Conservation (phyloP, 345 rosid species). For the Aquilaria yunnanensis region DNA sequence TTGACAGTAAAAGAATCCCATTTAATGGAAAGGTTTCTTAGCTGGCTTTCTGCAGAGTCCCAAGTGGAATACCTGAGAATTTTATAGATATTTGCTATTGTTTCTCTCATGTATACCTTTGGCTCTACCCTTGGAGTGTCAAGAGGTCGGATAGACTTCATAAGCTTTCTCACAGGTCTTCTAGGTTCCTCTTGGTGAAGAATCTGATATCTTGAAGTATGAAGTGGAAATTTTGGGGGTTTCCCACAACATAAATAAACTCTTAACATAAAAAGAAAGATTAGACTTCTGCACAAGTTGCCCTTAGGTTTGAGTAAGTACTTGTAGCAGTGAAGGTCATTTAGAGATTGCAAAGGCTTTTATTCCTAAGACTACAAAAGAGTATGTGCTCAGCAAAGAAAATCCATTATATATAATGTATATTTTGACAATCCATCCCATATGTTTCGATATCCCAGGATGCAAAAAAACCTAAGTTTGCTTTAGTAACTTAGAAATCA, state of each 20-base stretch:
- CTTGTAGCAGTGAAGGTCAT: too few species aligned
- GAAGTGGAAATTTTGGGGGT: constrained; percentile 13
- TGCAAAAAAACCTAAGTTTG: too few species aligned
- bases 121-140: constrained; percentile 18
- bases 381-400: too few species aligned
- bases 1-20: constrained; percentile 87
- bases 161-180: constrained; percentile 14
- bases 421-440: too few species aligned
- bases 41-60: constrained; percentile 67
- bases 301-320: neutral
- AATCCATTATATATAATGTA: too few species aligned
- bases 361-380: too few species aligned
- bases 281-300: neutral
- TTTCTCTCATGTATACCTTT: constrained; percentile 44
- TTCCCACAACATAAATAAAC: constrained; percentile 9
- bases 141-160: constrained; percentile 15
- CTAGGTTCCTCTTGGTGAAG: constrained; percentile 31
- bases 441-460: too few species aligned
- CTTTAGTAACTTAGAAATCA: too few species aligned
- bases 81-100: constrained; percentile 44
- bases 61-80: constrained; percentile 68
- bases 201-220: constrained; percentile 25
- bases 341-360: too few species aligned
- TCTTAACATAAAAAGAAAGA: constrained; percentile 17
- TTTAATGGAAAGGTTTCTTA: constrained; percentile 32